These are phyloP conservation scores for Thelonectria rubi DNA, from an alignment of 2,329 filamentous ascomycete species.

Conservation along the genomic window DNA sequence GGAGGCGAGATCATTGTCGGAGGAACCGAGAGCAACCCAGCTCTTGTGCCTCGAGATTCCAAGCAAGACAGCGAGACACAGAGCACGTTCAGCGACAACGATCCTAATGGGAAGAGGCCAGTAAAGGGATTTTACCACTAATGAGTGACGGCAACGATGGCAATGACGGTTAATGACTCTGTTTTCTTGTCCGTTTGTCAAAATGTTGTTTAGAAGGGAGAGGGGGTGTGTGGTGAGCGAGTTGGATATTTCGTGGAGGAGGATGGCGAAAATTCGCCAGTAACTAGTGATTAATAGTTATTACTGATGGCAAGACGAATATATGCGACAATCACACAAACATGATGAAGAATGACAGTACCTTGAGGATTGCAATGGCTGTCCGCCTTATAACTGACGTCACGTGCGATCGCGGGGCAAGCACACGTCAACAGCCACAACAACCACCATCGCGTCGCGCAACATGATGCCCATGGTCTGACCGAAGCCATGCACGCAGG, in stretches of 20 bases:
- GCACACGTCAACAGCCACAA: neutral
- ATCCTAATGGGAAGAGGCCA: conserved; percentile 47
- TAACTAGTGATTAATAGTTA: neutral
- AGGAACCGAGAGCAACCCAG: conserved; percentile 59
- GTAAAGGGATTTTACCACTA: conserved; percentile 34
- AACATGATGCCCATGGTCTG: neutral
- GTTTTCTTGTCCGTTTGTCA: conserved; percentile 12
- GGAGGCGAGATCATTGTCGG: conserved; percentile 79
- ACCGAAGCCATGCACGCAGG: conserved; percentile 6
- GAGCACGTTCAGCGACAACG: conserved; percentile 42
- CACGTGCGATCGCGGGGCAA: conserved; percentile 37
- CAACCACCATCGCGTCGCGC: conserved; percentile 33
- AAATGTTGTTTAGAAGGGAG: neutral
- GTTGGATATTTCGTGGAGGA: neutral
- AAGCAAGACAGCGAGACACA: conserved; percentile 39
- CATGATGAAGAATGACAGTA: neutral
- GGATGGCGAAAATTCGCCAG: conserved; percentile 13
- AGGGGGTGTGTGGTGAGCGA: neutral
- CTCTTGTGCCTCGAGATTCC: conserved; percentile 32
- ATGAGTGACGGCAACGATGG: conserved; percentile 19
- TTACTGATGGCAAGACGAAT: neutral
- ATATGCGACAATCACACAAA: conserved; percentile 10
- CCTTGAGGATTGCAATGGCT: too few species aligned
- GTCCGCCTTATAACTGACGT: conserved; percentile 12
- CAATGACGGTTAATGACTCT: conserved; percentile 17